A percentile compares a stretch with the other conserved stretches of the same genome.
Conservation (phyloP, 495 filamentous ascomycete species). For the Aspergillus coremiiformis region DNA sequence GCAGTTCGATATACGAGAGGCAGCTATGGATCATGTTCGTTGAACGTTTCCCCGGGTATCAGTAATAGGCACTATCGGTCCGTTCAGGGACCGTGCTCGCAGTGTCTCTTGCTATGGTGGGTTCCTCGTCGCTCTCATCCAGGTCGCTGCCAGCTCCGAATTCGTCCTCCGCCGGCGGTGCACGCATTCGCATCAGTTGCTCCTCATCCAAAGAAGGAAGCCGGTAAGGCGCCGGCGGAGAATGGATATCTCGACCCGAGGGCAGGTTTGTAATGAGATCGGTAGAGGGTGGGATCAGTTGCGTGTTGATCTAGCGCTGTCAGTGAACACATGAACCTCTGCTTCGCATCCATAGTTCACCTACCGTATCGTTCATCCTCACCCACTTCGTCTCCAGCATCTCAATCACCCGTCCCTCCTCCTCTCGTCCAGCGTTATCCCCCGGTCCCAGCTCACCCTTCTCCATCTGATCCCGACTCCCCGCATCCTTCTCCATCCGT, state of each 20-base stretch:
- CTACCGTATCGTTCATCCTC: slow-evolving; percentile 90
- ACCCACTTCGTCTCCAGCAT: slow-evolving; percentile 86
- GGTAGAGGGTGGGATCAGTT: slow-evolving; percentile 61
- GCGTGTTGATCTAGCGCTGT: slow-evolving; percentile 77
- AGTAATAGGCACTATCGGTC: slow-evolving; percentile 40
- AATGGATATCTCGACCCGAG: slow-evolving; percentile 80
- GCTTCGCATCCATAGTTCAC: no score
- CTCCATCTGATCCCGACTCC: slow-evolving; percentile 45
- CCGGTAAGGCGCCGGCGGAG: slow-evolving; percentile 48
- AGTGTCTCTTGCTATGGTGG: slow-evolving; percentile 28
- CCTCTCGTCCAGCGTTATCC: slow-evolving; percentile 70
- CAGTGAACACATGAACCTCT: no score
- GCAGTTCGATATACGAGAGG: no score
- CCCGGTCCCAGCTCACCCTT: slow-evolving; percentile 65
- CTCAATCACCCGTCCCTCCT: slow-evolving; percentile 79
- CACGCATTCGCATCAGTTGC: slow-evolving; percentile 44
- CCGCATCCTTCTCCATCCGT: slow-evolving; percentile 63
- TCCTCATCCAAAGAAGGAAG: slow-evolving; percentile 51
- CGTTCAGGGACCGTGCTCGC: slow-evolving; percentile 39
- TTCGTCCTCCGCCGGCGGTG: slow-evolving; percentile 34
- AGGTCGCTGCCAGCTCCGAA: slow-evolving; percentile 28
- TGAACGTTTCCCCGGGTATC: slow-evolving; percentile 37
- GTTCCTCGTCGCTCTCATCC: slow-evolving; percentile 44
- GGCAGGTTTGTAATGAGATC: slow-evolving; percentile 70
- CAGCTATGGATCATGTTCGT: no score